Conservation (phyloP, 148 eudicot species). For the Amaranthus palmeri region DNA sequence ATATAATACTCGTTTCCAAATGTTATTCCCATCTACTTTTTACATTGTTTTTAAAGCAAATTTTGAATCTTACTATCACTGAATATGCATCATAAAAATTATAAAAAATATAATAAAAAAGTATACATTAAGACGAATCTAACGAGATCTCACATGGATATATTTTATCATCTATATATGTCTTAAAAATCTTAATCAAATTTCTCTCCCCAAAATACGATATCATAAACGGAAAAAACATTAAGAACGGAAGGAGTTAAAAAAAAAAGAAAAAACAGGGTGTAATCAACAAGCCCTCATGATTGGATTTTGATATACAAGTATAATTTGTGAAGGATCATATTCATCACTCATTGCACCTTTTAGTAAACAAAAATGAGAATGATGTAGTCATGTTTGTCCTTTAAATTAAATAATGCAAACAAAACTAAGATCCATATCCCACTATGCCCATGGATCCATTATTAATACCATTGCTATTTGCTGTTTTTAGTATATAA, state of each 20-base stretch:
- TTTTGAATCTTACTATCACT: too few relatives aligned
- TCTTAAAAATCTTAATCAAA: too few relatives aligned
- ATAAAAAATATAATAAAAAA: too few relatives aligned
- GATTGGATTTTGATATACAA: not conserved
- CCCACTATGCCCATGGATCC: not conserved
- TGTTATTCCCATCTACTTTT: too few relatives aligned
- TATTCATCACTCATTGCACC: not conserved
- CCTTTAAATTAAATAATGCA: constrained; percentile 9
- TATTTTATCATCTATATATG: too few relatives aligned
- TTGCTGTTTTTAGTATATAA: not conserved
- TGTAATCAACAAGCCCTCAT: constrained; percentile 13
- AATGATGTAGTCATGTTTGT: constrained; percentile 11
- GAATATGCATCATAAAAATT: too few relatives aligned
- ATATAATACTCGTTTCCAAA: too few relatives aligned
- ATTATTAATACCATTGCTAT: not conserved
- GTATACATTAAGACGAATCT: too few relatives aligned
- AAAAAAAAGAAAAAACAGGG: not conserved
- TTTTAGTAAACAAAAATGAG: not conserved
- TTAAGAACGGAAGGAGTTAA: not conserved
- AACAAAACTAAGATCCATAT: constrained; percentile 5
- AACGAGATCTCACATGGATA: too few relatives aligned
- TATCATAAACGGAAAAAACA: not conserved
- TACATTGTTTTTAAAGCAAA: too few relatives aligned
- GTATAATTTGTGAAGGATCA: not conserved
- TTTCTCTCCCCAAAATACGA: too few relatives aligned